These are phyloP conservation scores for Calonectria ilicicola DNA, from an alignment of 2,329 filamentous ascomycete species.

Conservation along the genomic window DNA sequence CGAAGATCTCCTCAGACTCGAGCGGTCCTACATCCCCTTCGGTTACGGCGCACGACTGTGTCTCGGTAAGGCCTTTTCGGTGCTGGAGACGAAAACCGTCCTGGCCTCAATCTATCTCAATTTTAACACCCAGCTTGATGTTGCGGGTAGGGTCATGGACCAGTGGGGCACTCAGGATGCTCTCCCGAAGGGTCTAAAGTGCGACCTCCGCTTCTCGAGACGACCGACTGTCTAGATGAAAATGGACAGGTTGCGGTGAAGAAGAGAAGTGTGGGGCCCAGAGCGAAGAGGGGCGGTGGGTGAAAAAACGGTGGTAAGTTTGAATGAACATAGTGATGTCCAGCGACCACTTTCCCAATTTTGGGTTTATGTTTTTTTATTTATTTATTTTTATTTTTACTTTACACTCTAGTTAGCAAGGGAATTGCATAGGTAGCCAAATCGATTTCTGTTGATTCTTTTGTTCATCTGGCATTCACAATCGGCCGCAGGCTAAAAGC, in stretches of 20 bases:
- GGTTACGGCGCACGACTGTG: slow-evolving; percentile 6
- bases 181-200: slow-evolving; percentile 7
- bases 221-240: neutral
- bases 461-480: neutral
- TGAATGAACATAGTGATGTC: neutral
- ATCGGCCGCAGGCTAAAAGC: neutral
- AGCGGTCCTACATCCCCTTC: slow-evolving; percentile 10
- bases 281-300: neutral
- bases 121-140: slow-evolving; percentile 3
- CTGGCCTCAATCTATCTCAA: slow-evolving; percentile 4
- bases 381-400: neutral
- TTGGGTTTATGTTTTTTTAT: neutral
- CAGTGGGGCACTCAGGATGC: slow-evolving; percentile 12
- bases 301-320: neutral
- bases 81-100: neutral
- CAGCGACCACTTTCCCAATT: neutral
- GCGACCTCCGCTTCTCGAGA: slow-evolving; percentile 1
- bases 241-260: neutral
- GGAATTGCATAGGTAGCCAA: slow-evolving; percentile 7
- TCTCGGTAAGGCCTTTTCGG: slow-evolving; percentile 7
- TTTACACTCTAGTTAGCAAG: neutral
- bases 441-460: neutral
- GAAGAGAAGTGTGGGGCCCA: neutral
- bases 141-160: slow-evolving; percentile 1
- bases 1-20: neutral